Evolutionary conservation across 2,329 filamentous ascomycete genomes (phyloP), one percentile per base, ranked within the genome.

Genomic region (Moelleriella libera): DNA sequence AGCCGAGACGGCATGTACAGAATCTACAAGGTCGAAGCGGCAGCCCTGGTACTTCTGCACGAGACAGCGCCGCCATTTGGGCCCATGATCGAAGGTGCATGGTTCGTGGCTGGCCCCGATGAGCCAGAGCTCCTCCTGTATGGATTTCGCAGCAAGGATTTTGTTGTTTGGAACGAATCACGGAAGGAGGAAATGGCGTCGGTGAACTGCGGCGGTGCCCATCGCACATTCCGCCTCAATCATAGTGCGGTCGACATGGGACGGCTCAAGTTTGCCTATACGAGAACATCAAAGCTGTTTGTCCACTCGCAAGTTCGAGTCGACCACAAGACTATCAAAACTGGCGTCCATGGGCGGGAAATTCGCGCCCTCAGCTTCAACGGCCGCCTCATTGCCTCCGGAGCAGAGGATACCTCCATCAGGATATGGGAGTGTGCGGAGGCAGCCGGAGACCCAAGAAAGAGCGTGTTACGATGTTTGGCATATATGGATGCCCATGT

Each of bases 291-390:
- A 3, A 65, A 63, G 48, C 63, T 76, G 45, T 66, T 64, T 45
- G 56, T 76, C n/a, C 69, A 69, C 57, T 67, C 67, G 12, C 71
- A 75, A 53, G 50, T 55, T 4, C 57, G 48, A 6, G 53, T 61
- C 2, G 49, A 59, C 2, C 62, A 69, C 49, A 56, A 68, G 59
- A 53, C 76, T 66, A 59, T 94, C 10, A 80, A 82, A 52, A 55
- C 65, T 0, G 90, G 92, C 6, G 79, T 79, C 0, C 92, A 98
- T 62, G 92, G 92, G 0, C 73, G 92, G 47, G 92, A 98, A 63
- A 85, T 97, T 54, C 68, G 60, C 72, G 84, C 57, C 59, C 58
- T 75, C 9, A 68, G 64, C 41, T 64, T 62, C 8, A 63, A 61
- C 44, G 60, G 62, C 3, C 57, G 60, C 31, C 71, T 68, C 47